Evolutionary conservation across 352 stramenopile genomes (phyloP), one percentile per base, ranked within the genome.

Genomic region (Blastocystis sp.): DNA sequence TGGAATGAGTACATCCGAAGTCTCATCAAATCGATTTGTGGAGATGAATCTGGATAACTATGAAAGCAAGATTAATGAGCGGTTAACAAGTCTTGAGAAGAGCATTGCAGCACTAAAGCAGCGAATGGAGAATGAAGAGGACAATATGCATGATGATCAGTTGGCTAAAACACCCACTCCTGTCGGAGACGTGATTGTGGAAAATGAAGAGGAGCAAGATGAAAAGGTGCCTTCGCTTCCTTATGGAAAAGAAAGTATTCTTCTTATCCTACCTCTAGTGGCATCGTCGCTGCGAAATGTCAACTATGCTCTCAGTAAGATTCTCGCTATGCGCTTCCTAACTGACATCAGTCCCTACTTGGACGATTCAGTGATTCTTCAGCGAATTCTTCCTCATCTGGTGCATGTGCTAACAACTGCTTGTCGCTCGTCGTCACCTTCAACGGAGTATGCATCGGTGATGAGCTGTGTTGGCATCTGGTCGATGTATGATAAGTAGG

Each of bases 321-420:
- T 90, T 1, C 26, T 53, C 5, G 88, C 76, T 24, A 82, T 91
- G 13, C 69, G 55, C 4, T 45, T 87, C 6, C 24, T 91, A 56
- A 70, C 66, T 20, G 75, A 85, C 8, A 50, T 91, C 5, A 73
- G 54, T 3, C 62, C 56, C 16, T 90, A 90, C 50, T 66, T 70
- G 65, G 56, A 43, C 68, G 76, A 91, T 76, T 95, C 98, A 91
- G 95, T 96, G 39, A 93, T 95, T 53, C 93, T 98, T 9, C 96
- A 98, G 90, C 93, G 95, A 76, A 92, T 98, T 75, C 92, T 98
- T 50, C 96, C 88, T 11, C 87, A 62, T 18, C 20, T 91, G 26
- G 76, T 91, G 53, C 41, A 54, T 16, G 75, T 76, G 43, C 65
- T 91, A 16, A 59, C 16, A 18, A 63, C 90, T 18, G 50, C 37